Evolutionary conservation across 345 rosid species (phyloP), one percentile per base, ranked within the genome.

Genomic region (Raphanus raphanistrum): DNA sequence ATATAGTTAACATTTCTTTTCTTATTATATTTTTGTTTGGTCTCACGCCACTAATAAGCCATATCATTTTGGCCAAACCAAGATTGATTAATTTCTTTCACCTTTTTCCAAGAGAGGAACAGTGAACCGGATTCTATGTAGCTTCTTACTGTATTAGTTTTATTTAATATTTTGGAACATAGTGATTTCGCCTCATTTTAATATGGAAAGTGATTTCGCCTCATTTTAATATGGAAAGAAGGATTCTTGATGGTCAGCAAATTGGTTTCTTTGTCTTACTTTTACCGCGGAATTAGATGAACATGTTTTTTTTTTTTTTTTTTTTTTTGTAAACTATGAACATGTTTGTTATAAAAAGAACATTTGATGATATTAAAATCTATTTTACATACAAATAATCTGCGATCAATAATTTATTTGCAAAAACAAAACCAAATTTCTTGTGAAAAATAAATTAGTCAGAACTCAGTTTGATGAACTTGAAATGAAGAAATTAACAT

Each of bases 261-360:
- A 33, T 62, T 52, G 45, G 82, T 79, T 73, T 73, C 13, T 73
- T 79, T 73, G 82, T 79, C 70, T 60, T 73, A 68, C 74, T 79
- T 66, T 50, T 73, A 8, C 70, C 41, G 6, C 66, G 50, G 50
- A 61, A 68, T 50, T 17, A 36, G 50, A 61, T 68, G 77, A 79
- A 33, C 29, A 32, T 5, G 2, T 50, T n/a, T 50, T n/a, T n/a
- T n/a, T n/a, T n/a, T n/a, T n/a, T n/a, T n/a, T n/a, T n/a, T n/a
- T n/a, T n/a, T n/a, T n/a, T n/a, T n/a, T n/a, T n/a, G n/a, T n/a
- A n/a, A n/a, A n/a, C n/a, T n/a, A 61, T 68, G 77, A 79, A 33
- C 29, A 32, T 5, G 2, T 50, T n/a, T 50, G 55, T 29, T 17
- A 27, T 64, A 10, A 5, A 60, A 60, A 10, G 16, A 61, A 63